Base-by-base conservation (phyloP, 75 land plant genomes). In the Chamaecyparis obtusa region DNA sequence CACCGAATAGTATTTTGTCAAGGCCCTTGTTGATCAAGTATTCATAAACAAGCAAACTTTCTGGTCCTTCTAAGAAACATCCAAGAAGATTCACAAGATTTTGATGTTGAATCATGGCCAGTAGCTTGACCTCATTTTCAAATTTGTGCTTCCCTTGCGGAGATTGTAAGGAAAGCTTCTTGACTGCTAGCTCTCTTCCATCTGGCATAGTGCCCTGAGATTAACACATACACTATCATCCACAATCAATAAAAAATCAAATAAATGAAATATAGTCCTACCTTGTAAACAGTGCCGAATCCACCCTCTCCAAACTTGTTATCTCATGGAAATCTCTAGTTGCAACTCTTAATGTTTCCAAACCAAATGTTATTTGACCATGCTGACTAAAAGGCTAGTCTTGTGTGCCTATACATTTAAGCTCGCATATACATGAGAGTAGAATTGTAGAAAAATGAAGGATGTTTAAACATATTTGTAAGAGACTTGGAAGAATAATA, bases 41-140 rank as follows among this genome's bases (percentile, higher is more conserved):
- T 80, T 90, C 86, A 57, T 90, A 87, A 56, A 90, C 79, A 17
- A 90, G 83, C 84, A 90, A 54, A 13, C 69, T 84, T 19, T 90
- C 81, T 9, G 54, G 49, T 85, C 83, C 71, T 13, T 87, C 72
- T 10, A 41, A 3, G 54, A 88, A 90, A 54, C 36, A 90, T 51
- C 91, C 91, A 44, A 90, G 39, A 13, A 90, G 72, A 30, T 79
- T 87, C 13, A 90, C 89, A 17, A 90, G 89, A 87, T 87, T 90
- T 21, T 16, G 87, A 78, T 89, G 90, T 13, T 88, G 91, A 57
- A 90, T 60, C 21, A 57, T 88, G 8, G 76, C 71, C 11, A 90
- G 60, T 21, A 90, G 30, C 55, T 36, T 54, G 9, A 90, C 64
- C 35, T 88, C 90, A 49, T 88, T 88, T 49, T 39, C 41, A 51